A percentile compares a stretch with the other conserved stretches of the same genome.
These are phyloP conservation scores for Chytriomyces confervae DNA, from an alignment of 192 early-diverging fungal species.

Conservation along the genomic window DNA sequence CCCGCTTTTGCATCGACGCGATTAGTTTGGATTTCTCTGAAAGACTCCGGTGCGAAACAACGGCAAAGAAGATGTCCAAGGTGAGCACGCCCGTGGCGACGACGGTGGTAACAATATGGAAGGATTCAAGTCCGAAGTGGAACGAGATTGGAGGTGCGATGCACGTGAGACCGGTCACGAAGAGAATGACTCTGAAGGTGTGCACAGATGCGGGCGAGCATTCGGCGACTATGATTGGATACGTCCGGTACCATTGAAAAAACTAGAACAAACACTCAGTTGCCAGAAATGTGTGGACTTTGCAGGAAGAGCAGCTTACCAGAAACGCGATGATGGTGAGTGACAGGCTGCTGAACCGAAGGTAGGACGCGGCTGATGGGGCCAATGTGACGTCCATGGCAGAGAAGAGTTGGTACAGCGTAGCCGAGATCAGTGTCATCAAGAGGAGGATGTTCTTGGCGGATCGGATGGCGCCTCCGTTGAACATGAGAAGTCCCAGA, in stretches of 20 bases:
- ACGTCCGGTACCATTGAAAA: not conserved
- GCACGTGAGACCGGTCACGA: not conserved
- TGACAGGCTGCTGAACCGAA: too few species aligned
- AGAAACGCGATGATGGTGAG: too few species aligned
- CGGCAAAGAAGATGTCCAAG: constrained; percentile 5
- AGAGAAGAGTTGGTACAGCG: too few species aligned
- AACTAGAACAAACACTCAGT: not conserved
- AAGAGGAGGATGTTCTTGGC: too few species aligned
- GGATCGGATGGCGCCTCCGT: too few species aligned
- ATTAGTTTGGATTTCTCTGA: not conserved
- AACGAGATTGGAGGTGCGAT: not conserved
- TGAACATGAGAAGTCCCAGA: too few species aligned
- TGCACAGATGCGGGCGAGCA: not conserved
- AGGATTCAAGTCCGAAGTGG: not conserved
- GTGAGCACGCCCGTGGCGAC: not conserved
- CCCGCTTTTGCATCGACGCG: not conserved
- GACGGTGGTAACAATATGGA: not conserved
- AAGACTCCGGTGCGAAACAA: not conserved
- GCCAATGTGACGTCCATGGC: too few species aligned
- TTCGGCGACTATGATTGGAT: not conserved
- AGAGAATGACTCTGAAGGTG: not conserved
- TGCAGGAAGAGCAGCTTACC: too few species aligned
- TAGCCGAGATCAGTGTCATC: too few species aligned
- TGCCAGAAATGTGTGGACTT: too few species aligned
- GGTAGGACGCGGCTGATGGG: too few species aligned